Conservation (phyloP, 768 basidiomycete species). For the Naganishia randhawae region DNA sequence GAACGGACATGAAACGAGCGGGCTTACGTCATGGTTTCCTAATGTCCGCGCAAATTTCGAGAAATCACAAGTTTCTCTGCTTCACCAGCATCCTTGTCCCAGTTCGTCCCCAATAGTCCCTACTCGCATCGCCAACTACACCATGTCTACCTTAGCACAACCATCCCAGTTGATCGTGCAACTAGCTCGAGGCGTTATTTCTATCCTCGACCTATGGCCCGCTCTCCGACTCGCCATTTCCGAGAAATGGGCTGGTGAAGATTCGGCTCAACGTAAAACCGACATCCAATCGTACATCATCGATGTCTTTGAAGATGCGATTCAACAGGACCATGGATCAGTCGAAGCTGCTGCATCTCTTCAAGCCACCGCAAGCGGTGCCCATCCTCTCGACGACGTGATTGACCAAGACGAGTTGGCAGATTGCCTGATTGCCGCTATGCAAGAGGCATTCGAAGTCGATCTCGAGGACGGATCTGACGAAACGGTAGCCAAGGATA, state of each 20-base stretch:
- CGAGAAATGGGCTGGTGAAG: conserved; percentile 80
- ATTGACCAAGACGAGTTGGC: conserved; percentile 74
- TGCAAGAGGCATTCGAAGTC: conserved; percentile 83
- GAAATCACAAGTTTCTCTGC: neutral
- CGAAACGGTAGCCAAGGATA: conserved; percentile 66
- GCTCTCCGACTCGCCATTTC: conserved; percentile 80
- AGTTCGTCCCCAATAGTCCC: neutral
- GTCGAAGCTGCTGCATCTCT: conserved; percentile 28
- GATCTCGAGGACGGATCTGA: conserved; percentile 80
- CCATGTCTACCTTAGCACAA: conserved; percentile 10
- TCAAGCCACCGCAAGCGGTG: conserved; percentile 9
- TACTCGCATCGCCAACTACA: neutral
- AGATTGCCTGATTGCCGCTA: conserved; percentile 72
- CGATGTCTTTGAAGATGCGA: conserved; percentile 51
- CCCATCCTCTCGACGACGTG: conserved; percentile 37
- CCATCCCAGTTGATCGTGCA: conserved; percentile 46
- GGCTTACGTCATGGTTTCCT: neutral
- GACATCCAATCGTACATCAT: conserved; percentile 67
- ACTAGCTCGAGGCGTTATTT: conserved; percentile 81
- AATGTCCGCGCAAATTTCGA: neutral
- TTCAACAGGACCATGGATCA: conserved; percentile 4
- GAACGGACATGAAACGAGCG: neutral
- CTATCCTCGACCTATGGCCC: conserved; percentile 77
- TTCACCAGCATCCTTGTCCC: neutral
- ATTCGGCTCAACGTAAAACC: conserved; percentile 65